Evolutionary conservation across 2,329 filamentous ascomycete species (phyloP), one percentile per base, ranked within the genome.

Genomic region (Microdochium paspali): DNA sequence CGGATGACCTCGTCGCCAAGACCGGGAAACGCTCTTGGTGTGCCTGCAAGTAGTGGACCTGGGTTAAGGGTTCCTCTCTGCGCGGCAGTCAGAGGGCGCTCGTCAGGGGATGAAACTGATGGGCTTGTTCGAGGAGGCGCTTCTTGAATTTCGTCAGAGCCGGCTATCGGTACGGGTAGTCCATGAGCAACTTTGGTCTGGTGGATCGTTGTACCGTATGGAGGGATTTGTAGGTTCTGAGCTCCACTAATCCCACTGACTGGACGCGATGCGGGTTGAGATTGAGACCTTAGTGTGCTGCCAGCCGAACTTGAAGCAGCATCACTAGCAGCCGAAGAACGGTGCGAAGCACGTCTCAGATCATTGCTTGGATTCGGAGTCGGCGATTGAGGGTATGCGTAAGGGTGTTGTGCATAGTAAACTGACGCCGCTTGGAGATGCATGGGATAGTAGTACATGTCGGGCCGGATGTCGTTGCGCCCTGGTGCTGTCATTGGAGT

Each of bases 211-310:
- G 68, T 55, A 35, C 67, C 53, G 54, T 67, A 65, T 46, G 55
- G 56, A 48, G 57, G 47, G 49, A 58, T 54, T 10, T 54, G 60
- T 49, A 63, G 61, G 28, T 50, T 57, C 47, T 56, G 64, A 52
- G 49, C 48, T 50, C 48, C 58, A 50, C 56, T 68, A 26, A 55
- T 63, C 51, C 44, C 62, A 56, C 53, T 50, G 54, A 66, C 61
- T 2, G 67, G 57, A 26, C 77, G 69, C 28, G 77, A 74, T 2
- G 80, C 79, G 23, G 80, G 80, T 58, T 84, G 80, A n/a, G 80
- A 84, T 58, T 84, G 80, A 24, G 80, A 84, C 52, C 80, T 72
- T 51, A 81, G 61, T n/a, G 77, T 68, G 54, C 79, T 77, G 47
- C 69, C 76, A 24, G 77, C 69, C 46, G 71, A 63, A 31, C 68